These are phyloP conservation scores for Kurtzmaniella natalensis DNA, from an alignment of 1,139 yeast species.

Conservation along the genomic window DNA sequence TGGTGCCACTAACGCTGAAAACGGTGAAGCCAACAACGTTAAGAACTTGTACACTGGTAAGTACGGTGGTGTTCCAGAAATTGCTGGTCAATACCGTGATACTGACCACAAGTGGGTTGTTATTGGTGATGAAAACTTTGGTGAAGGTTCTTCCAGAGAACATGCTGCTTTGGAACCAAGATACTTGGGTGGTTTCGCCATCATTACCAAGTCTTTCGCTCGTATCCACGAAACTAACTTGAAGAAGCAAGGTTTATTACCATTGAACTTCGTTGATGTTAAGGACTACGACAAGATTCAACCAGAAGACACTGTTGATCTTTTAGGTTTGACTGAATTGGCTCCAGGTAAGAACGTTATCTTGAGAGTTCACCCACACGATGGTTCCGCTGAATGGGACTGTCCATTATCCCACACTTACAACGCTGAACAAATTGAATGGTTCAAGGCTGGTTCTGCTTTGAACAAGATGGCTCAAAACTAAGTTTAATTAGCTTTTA, in stretches of 20 bases:
- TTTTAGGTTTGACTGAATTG: conserved; percentile 76
- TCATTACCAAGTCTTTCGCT: conserved; percentile 95
- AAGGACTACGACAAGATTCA: conserved; percentile 93
- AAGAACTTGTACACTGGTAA: conserved; percentile 90
- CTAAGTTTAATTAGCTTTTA: conserved; percentile 7
- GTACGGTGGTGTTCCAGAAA: conserved; percentile 93
- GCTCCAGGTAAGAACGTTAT: conserved; percentile 91
- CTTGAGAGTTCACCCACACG: conserved; percentile 86
- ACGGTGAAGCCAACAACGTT: conserved; percentile 89
- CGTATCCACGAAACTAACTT: conserved; percentile 70
- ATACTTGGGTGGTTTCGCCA: conserved; percentile 97
- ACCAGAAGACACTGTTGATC: conserved; percentile 85
- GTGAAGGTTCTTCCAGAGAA: conserved; percentile 99
- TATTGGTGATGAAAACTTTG: conserved; percentile 97
- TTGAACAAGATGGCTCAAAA: conserved; percentile 90
- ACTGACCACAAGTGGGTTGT: conserved; percentile 94
- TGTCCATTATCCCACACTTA: conserved; percentile 91
- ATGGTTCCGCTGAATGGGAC: conserved; percentile 77
- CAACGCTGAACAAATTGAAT: conserved; percentile 93
- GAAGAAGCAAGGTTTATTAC: conserved; percentile 61
- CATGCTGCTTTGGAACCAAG: conserved; percentile 99
- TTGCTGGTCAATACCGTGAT: conserved; percentile 93
- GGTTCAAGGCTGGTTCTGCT: conserved; percentile 99
- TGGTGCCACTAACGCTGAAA: conserved; percentile 98
- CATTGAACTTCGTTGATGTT: conserved; percentile 85